Percentiles rank a stretch among this genome's conserved stretches.
Evolutionary conservation across 495 filamentous ascomycete species (phyloP).

Genomic region (Entonaema liquescens): DNA sequence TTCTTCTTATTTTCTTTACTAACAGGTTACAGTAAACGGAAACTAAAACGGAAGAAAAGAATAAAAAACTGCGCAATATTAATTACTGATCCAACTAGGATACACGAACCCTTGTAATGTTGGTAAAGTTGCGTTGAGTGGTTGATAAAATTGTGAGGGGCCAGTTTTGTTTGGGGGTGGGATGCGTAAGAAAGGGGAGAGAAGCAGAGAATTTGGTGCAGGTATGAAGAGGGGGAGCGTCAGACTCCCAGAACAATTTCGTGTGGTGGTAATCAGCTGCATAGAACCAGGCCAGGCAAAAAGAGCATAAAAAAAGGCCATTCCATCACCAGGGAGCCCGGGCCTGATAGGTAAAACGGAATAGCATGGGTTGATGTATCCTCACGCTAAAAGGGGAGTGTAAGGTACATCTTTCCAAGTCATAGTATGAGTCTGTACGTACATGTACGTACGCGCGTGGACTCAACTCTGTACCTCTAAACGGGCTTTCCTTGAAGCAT

Average conservation of each 20-base stretch:
- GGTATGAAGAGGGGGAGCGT: slow-evolving; percentile 36
- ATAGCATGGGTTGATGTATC: slow-evolving; percentile 18
- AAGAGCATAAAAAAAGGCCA: slow-evolving; percentile 35
- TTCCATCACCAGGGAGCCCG: slow-evolving; percentile 25
- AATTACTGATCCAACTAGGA: not conserved
- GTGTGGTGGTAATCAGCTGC: slow-evolving; percentile 50
- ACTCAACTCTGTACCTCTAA: not conserved
- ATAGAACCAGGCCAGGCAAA: slow-evolving; percentile 44
- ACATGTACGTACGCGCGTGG: slow-evolving; percentile 4
- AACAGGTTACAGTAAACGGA: no score
- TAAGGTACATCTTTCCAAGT: slow-evolving; percentile 33
- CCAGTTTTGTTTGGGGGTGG: not conserved
- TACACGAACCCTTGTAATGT: not conserved
- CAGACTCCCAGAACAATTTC: slow-evolving; percentile 43
- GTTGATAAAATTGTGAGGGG: not conserved
- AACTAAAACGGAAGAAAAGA: not conserved
- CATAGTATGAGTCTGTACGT: slow-evolving; percentile 10
- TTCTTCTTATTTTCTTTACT: no score
- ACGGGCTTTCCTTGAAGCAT: not conserved
- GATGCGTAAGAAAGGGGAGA: slow-evolving; percentile 40
- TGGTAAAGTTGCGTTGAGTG: not conserved
- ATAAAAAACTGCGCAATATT: not conserved
- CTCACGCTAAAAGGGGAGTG: slow-evolving; percentile 41
- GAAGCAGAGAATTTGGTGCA: slow-evolving; percentile 30
- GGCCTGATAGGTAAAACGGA: slow-evolving; percentile 18